Percentiles rank a stretch among this genome's conserved stretches.
phyloP scores from a whole-genome alignment of 192 early-diverging fungal species.

The Gaertneriomyces sp. region DNA sequence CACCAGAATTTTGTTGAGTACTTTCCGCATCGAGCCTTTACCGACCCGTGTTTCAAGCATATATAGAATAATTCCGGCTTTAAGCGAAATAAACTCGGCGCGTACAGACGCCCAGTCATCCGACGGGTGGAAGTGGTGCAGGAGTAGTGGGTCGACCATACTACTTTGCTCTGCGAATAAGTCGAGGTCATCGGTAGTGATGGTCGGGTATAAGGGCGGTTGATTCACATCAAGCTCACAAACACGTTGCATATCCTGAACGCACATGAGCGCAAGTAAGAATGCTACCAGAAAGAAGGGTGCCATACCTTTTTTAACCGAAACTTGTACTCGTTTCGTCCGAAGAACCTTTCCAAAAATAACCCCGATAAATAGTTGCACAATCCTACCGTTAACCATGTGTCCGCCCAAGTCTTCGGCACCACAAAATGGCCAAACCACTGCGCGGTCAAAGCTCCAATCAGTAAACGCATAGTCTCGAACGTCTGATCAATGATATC shows the following conservation, averaged over 20 bases:
- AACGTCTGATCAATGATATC: conserved; percentile 86
- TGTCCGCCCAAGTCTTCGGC: conserved; percentile 62
- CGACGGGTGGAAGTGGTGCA: conserved; percentile 44
- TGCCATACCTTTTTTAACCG: conserved; percentile 64
- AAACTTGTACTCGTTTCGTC: conserved; percentile 84
- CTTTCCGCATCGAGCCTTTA: conserved; percentile 70
- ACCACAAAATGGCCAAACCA: conserved; percentile 92
- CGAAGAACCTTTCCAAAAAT: conserved; percentile 78
- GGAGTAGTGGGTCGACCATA: conserved; percentile 35
- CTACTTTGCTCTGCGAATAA: conserved; percentile 5
- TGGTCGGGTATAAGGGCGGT: conserved; percentile 74
- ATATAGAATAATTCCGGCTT: conserved; percentile 82
- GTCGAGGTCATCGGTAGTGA: conserved; percentile 24
- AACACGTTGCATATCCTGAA: conserved; percentile 78
- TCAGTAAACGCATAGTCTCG: conserved; percentile 69
- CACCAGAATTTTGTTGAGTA: conserved; percentile 76
- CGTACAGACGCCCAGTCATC: conserved; percentile 44
- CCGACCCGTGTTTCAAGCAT: conserved; percentile 88
- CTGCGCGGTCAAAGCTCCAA: conserved; percentile 74
- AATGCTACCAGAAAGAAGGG: neutral
- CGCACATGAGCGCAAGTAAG: neutral
- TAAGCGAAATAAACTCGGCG: conserved; percentile 74
- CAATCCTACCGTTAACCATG: conserved; percentile 84
- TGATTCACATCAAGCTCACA: conserved; percentile 83
- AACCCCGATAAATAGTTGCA: conserved; percentile 69